A percentile compares a stretch with the other conserved stretches of the same genome.
Evolutionary conservation across 2,329 filamentous ascomycete genomes (phyloP).

Genomic region (Talaromyces albobiverticillius): DNA sequence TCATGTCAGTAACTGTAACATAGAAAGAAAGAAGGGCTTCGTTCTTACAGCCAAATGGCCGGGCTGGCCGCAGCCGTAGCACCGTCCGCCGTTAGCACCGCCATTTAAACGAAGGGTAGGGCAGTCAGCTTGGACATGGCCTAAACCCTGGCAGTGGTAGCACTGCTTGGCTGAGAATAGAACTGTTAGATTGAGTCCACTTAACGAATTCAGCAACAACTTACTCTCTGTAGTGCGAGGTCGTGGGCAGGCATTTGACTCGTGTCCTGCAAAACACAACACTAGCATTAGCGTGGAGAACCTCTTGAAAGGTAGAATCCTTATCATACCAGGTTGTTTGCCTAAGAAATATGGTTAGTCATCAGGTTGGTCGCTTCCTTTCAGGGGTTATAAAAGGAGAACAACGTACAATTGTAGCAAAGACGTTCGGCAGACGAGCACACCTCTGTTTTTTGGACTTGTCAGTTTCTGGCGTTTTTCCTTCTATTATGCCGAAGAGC

Average conservation of each 20-base stretch:
- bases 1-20: background rate
- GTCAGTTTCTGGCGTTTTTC: constrained; percentile 51
- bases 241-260: constrained; percentile 95
- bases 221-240: constrained; percentile 90
- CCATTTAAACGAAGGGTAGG: constrained; percentile 90
- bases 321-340: constrained; percentile 45
- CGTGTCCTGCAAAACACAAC: constrained; percentile 62
- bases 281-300: background rate
- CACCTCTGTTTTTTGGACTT: constrained; percentile 69
- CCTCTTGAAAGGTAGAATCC: no score
- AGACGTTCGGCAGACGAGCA: constrained; percentile 97
- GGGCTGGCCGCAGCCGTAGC: constrained; percentile 93
- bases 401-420: constrained; percentile 92
- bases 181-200: constrained; percentile 10
- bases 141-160: constrained; percentile 98
- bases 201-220: constrained; percentile 27
- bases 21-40: background rate
- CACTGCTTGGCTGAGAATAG: constrained; percentile 84
- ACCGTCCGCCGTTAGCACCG: constrained; percentile 74
- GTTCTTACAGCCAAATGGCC: constrained; percentile 81
- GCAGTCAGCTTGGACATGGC: constrained; percentile 98
- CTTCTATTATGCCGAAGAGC: constrained; percentile 45
- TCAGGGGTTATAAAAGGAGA: background rate
- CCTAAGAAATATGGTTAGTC: constrained; percentile 34
- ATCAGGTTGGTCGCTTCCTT: constrained; percentile 10